phyloP scores from a whole-genome alignment of 1,139 yeast genomes.

The Magnusiomyces magnusii region DNA sequence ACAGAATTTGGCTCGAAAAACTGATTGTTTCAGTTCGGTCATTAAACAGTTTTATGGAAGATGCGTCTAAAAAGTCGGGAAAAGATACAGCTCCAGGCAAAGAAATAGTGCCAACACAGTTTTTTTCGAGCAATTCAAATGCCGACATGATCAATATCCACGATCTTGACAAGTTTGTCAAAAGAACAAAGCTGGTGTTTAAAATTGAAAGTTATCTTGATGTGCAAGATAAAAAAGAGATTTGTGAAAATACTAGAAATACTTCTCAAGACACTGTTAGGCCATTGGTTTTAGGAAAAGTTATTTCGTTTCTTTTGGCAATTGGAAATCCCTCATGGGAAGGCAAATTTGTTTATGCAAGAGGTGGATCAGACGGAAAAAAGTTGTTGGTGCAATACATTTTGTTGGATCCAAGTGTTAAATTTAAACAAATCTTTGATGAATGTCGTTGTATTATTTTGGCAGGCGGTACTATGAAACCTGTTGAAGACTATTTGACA shows the following conservation, averaged over 20 bases:
- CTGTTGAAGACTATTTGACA: conserved; percentile 59
- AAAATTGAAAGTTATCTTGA: conserved; percentile 72
- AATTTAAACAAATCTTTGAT: conserved; percentile 58
- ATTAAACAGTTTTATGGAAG: conserved; percentile 42
- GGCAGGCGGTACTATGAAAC: conserved; percentile 98
- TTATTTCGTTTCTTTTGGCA: conserved; percentile 58
- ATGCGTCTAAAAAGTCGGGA: conserved; percentile 21
- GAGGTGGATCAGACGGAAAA: conserved; percentile 27
- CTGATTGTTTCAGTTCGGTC: conserved; percentile 50
- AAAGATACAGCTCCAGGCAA: conserved; percentile 44
- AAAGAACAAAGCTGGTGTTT: conserved; percentile 68
- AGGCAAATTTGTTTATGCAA: conserved; percentile 71
- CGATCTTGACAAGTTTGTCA: conserved; percentile 56
- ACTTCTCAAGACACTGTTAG: background rate
- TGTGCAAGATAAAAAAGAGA: conserved; percentile 13
- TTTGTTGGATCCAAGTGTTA: conserved; percentile 71
- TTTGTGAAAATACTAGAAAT: background rate
- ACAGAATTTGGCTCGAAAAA: conserved; percentile 62
- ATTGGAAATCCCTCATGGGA: conserved; percentile 70
- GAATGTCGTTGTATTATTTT: conserved; percentile 64
- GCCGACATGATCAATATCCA: conserved; percentile 68
- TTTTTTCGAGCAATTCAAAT: conserved; percentile 44
- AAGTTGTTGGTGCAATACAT: conserved; percentile 49
- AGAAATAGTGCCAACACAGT: conserved; percentile 44
- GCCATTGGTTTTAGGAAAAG: conserved; percentile 55